Conservation (phyloP, 2,329 filamentous ascomycete genomes). For the Penicillium sp. region DNA sequence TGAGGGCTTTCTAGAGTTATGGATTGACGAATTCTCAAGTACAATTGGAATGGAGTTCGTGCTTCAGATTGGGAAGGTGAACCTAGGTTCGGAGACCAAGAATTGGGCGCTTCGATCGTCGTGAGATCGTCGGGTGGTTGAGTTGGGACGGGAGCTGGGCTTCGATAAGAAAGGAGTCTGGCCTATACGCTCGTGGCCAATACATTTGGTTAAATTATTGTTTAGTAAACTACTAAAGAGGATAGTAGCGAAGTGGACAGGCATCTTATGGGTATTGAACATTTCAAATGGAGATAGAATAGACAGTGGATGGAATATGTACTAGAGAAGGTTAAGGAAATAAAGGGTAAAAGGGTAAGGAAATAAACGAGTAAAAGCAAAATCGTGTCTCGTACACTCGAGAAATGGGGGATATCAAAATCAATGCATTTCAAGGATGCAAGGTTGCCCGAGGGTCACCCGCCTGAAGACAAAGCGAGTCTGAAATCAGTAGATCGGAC, state of each 20-base stretch:
- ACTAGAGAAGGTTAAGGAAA: constrained; percentile 5
- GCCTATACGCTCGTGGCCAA: not conserved
- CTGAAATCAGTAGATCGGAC: constrained; percentile 39
- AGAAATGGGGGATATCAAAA: constrained; percentile 10
- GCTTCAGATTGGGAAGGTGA: not conserved
- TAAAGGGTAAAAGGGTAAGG: not conserved
- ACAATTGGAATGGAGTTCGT: not conserved
- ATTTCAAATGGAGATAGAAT: constrained; percentile 5
- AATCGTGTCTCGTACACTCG: constrained; percentile 10
- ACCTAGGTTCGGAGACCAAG: not conserved
- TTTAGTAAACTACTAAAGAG: not conserved
- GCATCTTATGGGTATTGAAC: constrained; percentile 14
- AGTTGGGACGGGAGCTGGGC: not conserved
- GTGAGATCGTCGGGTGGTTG: not conserved
- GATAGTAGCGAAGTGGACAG: not conserved
- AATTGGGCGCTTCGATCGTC: not conserved
- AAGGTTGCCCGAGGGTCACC: constrained; percentile 7
- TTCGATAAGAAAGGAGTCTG: not conserved
- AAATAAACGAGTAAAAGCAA: constrained; percentile 1
- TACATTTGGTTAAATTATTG: not conserved
- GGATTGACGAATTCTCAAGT: not conserved
- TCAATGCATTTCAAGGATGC: constrained; percentile 8
- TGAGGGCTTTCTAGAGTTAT: not conserved
- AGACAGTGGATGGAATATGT: constrained; percentile 20
- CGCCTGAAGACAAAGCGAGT: not conserved